Evolutionary conservation across 495 filamentous ascomycete species (phyloP).

Genomic region (Penicillium maclennaniae): DNA sequence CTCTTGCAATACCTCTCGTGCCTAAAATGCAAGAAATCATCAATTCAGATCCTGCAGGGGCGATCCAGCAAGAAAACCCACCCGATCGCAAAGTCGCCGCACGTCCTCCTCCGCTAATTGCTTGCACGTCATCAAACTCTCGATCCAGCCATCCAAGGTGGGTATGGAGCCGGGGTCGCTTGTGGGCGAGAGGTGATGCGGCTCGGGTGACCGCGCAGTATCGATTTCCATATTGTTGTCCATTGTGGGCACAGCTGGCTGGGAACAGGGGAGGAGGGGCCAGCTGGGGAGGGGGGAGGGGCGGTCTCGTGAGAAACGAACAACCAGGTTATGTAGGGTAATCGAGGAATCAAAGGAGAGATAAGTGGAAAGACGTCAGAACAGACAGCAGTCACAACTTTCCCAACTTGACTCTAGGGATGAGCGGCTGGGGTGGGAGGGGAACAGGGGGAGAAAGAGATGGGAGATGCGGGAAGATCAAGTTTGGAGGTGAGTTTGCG

Average conservation of each 20-base stretch:
- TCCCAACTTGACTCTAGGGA: constrained; percentile 23
- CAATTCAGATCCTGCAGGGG: constrained; percentile 9
- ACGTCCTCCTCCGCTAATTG: constrained; percentile 93
- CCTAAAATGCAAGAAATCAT: constrained; percentile 48
- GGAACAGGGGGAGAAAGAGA: constrained; percentile 23
- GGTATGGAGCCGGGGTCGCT: constrained; percentile 85
- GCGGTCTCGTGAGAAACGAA: constrained; percentile 41
- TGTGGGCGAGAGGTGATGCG: constrained; percentile 66
- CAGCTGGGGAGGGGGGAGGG: constrained; percentile 34
- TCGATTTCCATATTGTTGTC: constrained; percentile 98
- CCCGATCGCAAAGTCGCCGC: constrained; percentile 94
- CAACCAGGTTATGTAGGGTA: constrained; percentile 9
- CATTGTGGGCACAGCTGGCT: constrained; percentile 51
- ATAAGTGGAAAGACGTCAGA: constrained; percentile 5
- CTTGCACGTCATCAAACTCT: constrained; percentile 97
- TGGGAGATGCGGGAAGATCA: constrained; percentile 27
- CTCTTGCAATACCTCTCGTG: constrained; percentile 91
- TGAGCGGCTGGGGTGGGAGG: constrained; percentile 15
- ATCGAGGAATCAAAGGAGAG: constrained; percentile 3
- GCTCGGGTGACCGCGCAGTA: constrained; percentile 73
- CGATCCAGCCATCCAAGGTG: constrained; percentile 96
- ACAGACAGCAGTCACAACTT: constrained; percentile 7
- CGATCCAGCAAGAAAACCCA: constrained; percentile 42
- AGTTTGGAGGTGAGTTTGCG: constrained; percentile 28
- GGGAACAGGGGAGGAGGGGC: constrained; percentile 28